Conservation (phyloP, 805 yeast species). For the Candida succiphila region DNA sequence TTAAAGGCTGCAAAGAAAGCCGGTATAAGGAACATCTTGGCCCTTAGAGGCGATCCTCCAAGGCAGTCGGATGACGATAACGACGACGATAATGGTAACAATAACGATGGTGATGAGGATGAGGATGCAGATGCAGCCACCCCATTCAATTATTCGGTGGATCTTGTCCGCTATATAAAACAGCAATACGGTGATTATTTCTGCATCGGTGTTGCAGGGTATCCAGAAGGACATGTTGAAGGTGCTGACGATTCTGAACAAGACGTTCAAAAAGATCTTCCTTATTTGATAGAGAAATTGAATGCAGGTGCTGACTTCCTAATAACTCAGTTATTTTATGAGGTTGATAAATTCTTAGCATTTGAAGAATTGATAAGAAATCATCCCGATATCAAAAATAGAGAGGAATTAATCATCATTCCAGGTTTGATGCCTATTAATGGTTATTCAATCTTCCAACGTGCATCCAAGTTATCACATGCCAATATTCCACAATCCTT, state of each 20-base stretch:
- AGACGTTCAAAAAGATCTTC: constrained; percentile 59
- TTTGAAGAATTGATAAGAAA: constrained; percentile 48
- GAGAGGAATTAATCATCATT: constrained; percentile 43
- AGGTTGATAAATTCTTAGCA: constrained; percentile 61
- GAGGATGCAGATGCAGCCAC: constrained; percentile 22
- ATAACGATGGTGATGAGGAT: constrained; percentile 26
- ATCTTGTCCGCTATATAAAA: constrained; percentile 74
- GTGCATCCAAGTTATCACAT: constrained; percentile 85
- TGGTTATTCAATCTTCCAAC: constrained; percentile 68
- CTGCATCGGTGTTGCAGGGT: constrained; percentile 94
- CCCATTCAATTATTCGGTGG: constrained; percentile 72
- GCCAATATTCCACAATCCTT: constrained; percentile 66
- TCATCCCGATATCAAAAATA: constrained; percentile 24
- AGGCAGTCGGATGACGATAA: constrained; percentile 47
- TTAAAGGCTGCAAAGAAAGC: constrained; percentile 54
- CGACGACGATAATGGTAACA: too few species aligned
- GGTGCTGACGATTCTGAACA: constrained; percentile 64
- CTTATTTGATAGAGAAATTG: constrained; percentile 73
- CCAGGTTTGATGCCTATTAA: constrained; percentile 93
- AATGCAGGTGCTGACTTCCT: constrained; percentile 94
- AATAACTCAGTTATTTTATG: constrained; percentile 86
- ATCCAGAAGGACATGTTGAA: constrained; percentile 96
- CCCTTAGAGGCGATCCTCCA: constrained; percentile 94
- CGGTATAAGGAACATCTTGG: constrained; percentile 86
- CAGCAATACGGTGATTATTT: constrained; percentile 66